Evolutionary conservation across 345 rosid genomes (phyloP).

Genomic region (Rhizophora apiculata): DNA sequence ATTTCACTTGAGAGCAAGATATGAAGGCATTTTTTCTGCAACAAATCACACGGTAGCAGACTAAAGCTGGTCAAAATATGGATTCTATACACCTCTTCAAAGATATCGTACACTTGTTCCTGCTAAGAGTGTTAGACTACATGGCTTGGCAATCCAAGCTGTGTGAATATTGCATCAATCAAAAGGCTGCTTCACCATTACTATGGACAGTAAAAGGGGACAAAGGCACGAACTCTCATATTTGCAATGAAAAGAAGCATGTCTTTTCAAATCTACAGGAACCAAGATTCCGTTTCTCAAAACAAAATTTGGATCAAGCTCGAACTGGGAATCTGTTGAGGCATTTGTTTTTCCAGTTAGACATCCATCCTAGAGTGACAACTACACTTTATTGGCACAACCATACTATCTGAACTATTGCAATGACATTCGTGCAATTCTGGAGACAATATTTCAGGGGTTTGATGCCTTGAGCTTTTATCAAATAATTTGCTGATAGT

Average conservation of each 20-base stretch:
- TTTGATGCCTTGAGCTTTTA: constrained; percentile 25
- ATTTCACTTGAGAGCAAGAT: too few species aligned
- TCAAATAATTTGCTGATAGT: constrained; percentile 24
- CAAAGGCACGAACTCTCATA: constrained; percentile 67
- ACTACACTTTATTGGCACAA: constrained; percentile 44
- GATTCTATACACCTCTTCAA: constrained; percentile 1
- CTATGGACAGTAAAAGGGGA: constrained; percentile 54
- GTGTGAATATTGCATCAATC: constrained; percentile 28
- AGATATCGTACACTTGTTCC: constrained; percentile 14
- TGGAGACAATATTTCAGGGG: constrained; percentile 16
- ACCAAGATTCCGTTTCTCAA: constrained; percentile 71
- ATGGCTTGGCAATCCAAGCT: constrained; percentile 11
- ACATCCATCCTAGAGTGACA: constrained; percentile 45
- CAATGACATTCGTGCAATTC: constrained; percentile 39
- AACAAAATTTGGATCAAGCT: constrained; percentile 43
- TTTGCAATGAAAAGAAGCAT: constrained; percentile 61
- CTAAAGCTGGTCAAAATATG: too few species aligned
- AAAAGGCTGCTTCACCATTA: constrained; percentile 47
- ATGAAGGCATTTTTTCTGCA: too few species aligned
- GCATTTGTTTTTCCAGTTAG: constrained; percentile 20
- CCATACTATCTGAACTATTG: constrained; percentile 36
- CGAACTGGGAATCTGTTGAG: constrained; percentile 21
- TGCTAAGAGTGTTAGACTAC: neutral
- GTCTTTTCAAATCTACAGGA: constrained; percentile 39
- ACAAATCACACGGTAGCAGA: too few species aligned